These are phyloP conservation scores for Ambrosia hybrid DNA, from an alignment of 140 eudicot species.

Conservation along the genomic window DNA sequence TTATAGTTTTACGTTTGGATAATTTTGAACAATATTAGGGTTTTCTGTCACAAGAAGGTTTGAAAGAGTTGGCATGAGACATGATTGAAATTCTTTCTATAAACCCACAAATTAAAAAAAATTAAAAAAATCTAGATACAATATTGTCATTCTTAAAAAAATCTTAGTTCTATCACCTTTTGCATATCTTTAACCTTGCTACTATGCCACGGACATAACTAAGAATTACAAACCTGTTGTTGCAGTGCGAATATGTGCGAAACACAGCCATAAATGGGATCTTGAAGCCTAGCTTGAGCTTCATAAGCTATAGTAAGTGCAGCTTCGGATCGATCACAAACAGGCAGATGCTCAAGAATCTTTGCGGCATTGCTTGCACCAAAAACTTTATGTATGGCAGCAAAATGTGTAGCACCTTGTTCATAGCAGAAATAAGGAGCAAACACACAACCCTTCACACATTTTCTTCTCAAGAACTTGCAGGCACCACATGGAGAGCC, in stretches of 20 bases:
- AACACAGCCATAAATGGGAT: slow-evolving; percentile 40
- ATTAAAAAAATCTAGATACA: not conserved
- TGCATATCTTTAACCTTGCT: not conserved
- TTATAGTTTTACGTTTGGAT: not conserved
- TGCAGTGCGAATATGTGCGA: slow-evolving; percentile 89
- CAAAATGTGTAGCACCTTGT: slow-evolving; percentile 86
- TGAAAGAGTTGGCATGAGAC: not conserved
- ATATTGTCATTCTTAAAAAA: too few species aligned
- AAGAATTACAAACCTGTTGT: slow-evolving; percentile 62
- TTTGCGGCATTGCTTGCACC: slow-evolving; percentile 93
- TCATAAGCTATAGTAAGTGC: slow-evolving; percentile 84
- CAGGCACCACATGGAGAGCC: slow-evolving; percentile 99
- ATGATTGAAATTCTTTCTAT: not conserved
- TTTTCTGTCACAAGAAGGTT: not conserved
- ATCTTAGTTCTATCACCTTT: too few species aligned
- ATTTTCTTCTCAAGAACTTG: slow-evolving; percentile 89
- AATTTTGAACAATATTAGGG: not conserved
- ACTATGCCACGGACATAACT: not conserved
- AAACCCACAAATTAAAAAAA: not conserved
- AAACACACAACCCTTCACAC: slow-evolving; percentile 84
- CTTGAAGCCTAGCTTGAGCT: slow-evolving; percentile 96
- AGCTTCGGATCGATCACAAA: slow-evolving; percentile 79
- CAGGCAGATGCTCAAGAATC: slow-evolving; percentile 79
- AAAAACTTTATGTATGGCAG: slow-evolving; percentile 88
- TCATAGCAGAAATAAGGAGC: slow-evolving; percentile 40